A percentile compares a stretch with the other conserved stretches of the same genome.
These are phyloP conservation scores for Hypoxylon sp. DNA, from an alignment of 2,329 filamentous ascomycete species.

Conservation along the genomic window DNA sequence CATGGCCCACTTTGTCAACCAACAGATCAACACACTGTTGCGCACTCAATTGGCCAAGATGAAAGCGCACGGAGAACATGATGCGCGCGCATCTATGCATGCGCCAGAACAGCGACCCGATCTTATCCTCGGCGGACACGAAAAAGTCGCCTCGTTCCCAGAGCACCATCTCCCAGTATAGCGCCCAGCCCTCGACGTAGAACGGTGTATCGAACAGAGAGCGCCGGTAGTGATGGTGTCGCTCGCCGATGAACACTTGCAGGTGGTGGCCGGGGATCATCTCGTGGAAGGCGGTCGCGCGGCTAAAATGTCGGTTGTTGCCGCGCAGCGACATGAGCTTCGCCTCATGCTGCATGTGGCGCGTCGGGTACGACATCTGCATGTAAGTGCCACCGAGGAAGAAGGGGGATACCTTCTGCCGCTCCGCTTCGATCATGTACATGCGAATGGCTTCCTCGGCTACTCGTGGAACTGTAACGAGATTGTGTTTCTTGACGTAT, in stretches of 20 bases:
- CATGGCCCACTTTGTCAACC: constrained; percentile 70
- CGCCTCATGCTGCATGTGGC: constrained; percentile 65
- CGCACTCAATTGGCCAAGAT: constrained; percentile 68
- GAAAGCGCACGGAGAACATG: constrained; percentile 70
- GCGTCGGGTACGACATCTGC: constrained; percentile 69
- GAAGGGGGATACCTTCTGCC: constrained; percentile 70
- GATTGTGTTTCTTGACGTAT: constrained; percentile 67
- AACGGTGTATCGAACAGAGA: constrained; percentile 69
- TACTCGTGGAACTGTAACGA: constrained; percentile 69
- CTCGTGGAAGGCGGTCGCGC: constrained; percentile 73
- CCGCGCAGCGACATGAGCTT: constrained; percentile 73
- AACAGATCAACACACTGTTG: constrained; percentile 70
- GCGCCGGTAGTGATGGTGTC: constrained; percentile 64
- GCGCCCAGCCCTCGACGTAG: constrained; percentile 72
- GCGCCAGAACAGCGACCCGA: constrained; percentile 73
- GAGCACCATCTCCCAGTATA: constrained; percentile 73
- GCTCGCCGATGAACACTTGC: constrained; percentile 64
- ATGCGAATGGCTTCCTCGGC: constrained; percentile 69
- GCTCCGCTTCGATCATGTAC: constrained; percentile 68
- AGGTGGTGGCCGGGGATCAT: constrained; percentile 72
- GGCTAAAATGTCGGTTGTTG: constrained; percentile 70
- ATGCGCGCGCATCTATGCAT: constrained; percentile 74
- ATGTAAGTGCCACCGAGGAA: constrained; percentile 70
- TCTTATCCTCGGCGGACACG: constrained; percentile 64
- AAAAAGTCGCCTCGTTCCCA: constrained; percentile 69